Evolutionary conservation across 257 asterid species (phyloP), one percentile per base, ranked within the genome.

Genomic region (Jaltomata sinuosa): DNA sequence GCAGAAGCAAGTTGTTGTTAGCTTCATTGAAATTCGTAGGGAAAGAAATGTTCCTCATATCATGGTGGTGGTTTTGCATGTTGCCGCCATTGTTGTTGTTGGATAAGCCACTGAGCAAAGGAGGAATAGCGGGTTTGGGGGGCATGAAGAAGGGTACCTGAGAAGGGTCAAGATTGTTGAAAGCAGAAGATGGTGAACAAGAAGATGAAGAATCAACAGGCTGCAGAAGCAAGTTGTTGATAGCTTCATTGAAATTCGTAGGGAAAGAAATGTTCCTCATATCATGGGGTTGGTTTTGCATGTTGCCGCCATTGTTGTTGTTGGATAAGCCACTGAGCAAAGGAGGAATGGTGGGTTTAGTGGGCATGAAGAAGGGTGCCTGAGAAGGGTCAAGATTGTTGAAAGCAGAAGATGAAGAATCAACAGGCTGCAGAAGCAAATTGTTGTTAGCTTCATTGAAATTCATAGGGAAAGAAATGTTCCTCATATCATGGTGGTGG

Each of bases 151-250:
- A 91, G 68, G 91, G 91, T 1, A 86, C 89, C 90, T 90, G 97
- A 61, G 92, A 87, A 52, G 91, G 89, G 53, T 93, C 95, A 0
- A 91, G 89, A 68, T 47, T 89, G 83, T 85, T 90, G 88, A 94
- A 93, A n/a, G n/a, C n/a, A n/a, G 98, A 89, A 0, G 94, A 87
- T 1, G 98, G 98, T 3, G 99, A 93, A 80, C 98, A 92, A 16
- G 98, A 92, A 0, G 98, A 90, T 8, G 99, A 93, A 0, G 92
- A 74, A 82, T 92, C 80, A 22, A 86, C n/a, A n/a, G n/a, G n/a
- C n/a, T n/a, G n/a, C n/a, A n/a, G n/a, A n/a, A n/a, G n/a, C n/a
- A n/a, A n/a, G n/a, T n/a, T n/a, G n/a, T n/a, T n/a, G n/a, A n/a
- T n/a, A n/a, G n/a, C n/a, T n/a, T n/a, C n/a, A n/a, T n/a, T n/a